phyloP scores from a whole-genome alignment of 23 red algal genomes.

The Gracilariopsis chorda region DNA sequence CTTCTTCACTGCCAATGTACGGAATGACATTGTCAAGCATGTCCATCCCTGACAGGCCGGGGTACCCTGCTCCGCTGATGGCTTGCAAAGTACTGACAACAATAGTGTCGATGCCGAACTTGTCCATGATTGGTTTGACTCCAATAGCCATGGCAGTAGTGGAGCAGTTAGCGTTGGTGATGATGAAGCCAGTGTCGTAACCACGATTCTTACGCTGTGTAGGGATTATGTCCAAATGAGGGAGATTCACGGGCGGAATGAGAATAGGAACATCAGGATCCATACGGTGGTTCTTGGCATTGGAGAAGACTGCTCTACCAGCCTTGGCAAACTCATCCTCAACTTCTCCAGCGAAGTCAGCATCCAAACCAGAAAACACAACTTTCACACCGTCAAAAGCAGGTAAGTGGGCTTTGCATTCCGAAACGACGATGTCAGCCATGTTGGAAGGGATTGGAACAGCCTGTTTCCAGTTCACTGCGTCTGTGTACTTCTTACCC shows the following conservation, averaged over 20 bases:
- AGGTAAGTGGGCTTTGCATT: constrained; percentile 50
- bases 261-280: constrained; percentile 97
- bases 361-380: constrained; percentile 90
- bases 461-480: constrained; percentile 92
- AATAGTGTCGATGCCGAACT: constrained; percentile 90
- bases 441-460: constrained; percentile 77
- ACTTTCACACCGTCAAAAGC: constrained; percentile 74
- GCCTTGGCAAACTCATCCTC: constrained; percentile 84
- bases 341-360: constrained; percentile 75
- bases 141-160: constrained; percentile 93
- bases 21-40: constrained; percentile 99
- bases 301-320: constrained; percentile 94
- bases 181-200: constrained; percentile 68
- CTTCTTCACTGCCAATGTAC: constrained; percentile 91
- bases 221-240: constrained; percentile 78
- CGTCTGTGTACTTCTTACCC: constrained; percentile 79
- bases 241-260: constrained; percentile 93
- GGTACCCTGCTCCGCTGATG: constrained; percentile 95
- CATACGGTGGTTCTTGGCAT: constrained; percentile 97
- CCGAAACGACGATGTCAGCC: constrained; percentile 67
- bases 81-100: constrained; percentile 96
- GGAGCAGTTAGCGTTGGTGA: constrained; percentile 98
- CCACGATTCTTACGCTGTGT: constrained; percentile 48
- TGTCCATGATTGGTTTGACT: constrained; percentile 75
- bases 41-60: constrained; percentile 91